Evolutionary conservation across 305 asterid genomes (phyloP), one percentile per base, ranked within the genome.

Genomic region (Fraxinus paxiana): DNA sequence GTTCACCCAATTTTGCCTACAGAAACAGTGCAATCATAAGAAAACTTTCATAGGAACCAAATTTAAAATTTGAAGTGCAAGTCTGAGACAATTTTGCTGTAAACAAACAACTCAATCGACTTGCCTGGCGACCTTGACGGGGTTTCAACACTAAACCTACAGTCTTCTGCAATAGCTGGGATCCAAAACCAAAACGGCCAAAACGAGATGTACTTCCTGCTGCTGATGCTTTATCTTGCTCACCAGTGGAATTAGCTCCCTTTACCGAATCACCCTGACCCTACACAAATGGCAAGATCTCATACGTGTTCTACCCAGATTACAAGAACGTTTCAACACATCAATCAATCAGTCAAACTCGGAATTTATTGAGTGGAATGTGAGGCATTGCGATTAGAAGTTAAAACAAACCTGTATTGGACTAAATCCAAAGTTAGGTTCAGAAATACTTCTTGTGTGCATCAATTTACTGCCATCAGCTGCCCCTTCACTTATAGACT

Each of bases 341-440:
- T 37, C 77, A 84, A 63, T 38, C 37, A n/a, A 77, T 30, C 51
- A 79, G 75, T 72, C 76, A 73, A 41, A 82, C 28, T 72, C 63
- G 35, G 72, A 78, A 28, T 70, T 70, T 31, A 54, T 69, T 30
- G 20, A 80, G 26, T 75, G 30, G 84, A 3, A 9, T 43, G 77
- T 20, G 71, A 37, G 78, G 69, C 59, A 77, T 15, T 35, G 61
- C 71, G 56, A 46, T 78, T n/a, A 70, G 1, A 67, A 67, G 37
- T 63, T 43, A 12, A 56, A 80, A 83, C 86, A 80, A 87, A 96
- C 99, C 99, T 94, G 96, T 90, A 90, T 88, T 65, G 97, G 98
- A 87, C 90, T 92, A 90, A 97, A 92, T 72, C 99, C 98, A 65
- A 96, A 90, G 87, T 96, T 97, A 5, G 99, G 99, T 88, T 96